phyloP scores from a whole-genome alignment of 2,329 filamentous ascomycete species.

The Epicoccum sorghinum region DNA sequence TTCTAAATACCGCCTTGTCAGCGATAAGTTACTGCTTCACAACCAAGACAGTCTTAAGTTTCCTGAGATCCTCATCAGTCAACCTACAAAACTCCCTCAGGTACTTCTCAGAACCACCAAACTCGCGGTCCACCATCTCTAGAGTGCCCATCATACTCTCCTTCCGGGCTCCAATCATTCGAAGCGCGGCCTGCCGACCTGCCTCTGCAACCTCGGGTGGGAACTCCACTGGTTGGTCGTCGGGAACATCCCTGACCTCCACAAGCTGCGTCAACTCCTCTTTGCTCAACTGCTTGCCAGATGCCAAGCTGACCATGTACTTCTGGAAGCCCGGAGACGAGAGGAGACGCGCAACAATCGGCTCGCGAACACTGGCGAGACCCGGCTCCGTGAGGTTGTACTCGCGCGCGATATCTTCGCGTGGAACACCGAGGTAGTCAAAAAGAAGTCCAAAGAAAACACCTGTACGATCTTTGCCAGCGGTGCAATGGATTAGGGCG shows the following conservation, averaged over 20 bases:
- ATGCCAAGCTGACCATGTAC: slow-evolving; percentile 26
- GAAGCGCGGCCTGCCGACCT: slow-evolving; percentile 35
- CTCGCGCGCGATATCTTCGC: slow-evolving; percentile 65
- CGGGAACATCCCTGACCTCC: slow-evolving; percentile 39
- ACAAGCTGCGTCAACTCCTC: slow-evolving; percentile 55
- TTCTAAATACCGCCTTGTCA: not conserved
- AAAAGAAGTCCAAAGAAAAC: slow-evolving; percentile 71
- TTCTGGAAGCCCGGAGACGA: slow-evolving; percentile 30
- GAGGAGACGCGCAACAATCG: slow-evolving; percentile 60
- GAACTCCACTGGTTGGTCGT: slow-evolving; percentile 51
- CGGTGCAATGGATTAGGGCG: slow-evolving; percentile 74
- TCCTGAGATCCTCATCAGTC: slow-evolving; percentile 60
- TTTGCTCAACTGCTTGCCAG: slow-evolving; percentile 45
- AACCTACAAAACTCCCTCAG: slow-evolving; percentile 65
- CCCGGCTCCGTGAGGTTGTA: slow-evolving; percentile 72
- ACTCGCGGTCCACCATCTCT: slow-evolving; percentile 63
- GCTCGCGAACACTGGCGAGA: slow-evolving; percentile 52
- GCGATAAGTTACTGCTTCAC: slow-evolving; percentile 17
- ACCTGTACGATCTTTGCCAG: slow-evolving; percentile 79
- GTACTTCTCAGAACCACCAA: slow-evolving; percentile 70
- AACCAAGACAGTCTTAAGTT: slow-evolving; percentile 47
- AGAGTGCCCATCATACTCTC: slow-evolving; percentile 60
- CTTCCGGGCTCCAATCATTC: slow-evolving; percentile 48
- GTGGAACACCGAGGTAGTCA: slow-evolving; percentile 65
- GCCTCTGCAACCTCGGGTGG: slow-evolving; percentile 27